A percentile compares a stretch with the other conserved stretches of the same genome.
phyloP scores from a whole-genome alignment of 2,329 filamentous ascomycete species.

The Alternaria triticimaculans region DNA sequence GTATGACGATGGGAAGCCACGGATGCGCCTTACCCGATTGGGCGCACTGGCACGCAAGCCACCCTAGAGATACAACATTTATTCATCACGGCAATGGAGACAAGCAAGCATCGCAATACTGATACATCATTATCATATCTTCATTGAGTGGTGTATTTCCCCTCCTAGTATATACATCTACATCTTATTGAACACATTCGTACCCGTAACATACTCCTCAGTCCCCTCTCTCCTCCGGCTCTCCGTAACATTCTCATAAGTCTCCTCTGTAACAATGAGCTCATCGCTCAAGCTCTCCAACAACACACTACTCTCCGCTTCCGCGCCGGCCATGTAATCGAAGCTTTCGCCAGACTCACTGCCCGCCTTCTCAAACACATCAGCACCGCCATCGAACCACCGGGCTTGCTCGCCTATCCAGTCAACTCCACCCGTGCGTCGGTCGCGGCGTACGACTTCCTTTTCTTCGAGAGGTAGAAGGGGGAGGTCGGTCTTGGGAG shows the following conservation, averaged over 20 bases:
- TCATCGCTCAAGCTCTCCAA: slow-evolving; percentile 31
- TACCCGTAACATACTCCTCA: slow-evolving; percentile 25
- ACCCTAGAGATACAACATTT: not conserved
- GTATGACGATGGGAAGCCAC: not conserved
- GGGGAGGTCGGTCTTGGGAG: slow-evolving; percentile 35
- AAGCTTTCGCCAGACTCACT: slow-evolving; percentile 50
- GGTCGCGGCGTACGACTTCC: slow-evolving; percentile 45
- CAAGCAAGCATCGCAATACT: not conserved
- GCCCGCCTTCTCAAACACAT: slow-evolving; percentile 39
- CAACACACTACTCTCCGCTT: slow-evolving; percentile 49
- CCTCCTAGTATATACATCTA: slow-evolving; percentile 9
- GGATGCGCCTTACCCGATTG: not conserved
- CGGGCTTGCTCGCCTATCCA: slow-evolving; percentile 50
- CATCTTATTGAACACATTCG: slow-evolving; percentile 42
- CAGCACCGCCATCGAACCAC: slow-evolving; percentile 44
- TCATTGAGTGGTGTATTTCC: not conserved
- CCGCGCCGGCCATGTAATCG: slow-evolving; percentile 54
- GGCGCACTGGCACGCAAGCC: not conserved
- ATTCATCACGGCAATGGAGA: not conserved
- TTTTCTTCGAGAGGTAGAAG: slow-evolving; percentile 51
- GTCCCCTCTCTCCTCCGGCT: slow-evolving; percentile 23
- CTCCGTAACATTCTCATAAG: slow-evolving; percentile 15
- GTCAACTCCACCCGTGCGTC: slow-evolving; percentile 43
- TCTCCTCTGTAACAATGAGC: slow-evolving; percentile 9
- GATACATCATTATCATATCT: not conserved